Evolutionary conservation across 169 alveolate species (phyloP), one percentile per base, ranked within the genome.

Genomic region (Eimeria sp.): DNA sequence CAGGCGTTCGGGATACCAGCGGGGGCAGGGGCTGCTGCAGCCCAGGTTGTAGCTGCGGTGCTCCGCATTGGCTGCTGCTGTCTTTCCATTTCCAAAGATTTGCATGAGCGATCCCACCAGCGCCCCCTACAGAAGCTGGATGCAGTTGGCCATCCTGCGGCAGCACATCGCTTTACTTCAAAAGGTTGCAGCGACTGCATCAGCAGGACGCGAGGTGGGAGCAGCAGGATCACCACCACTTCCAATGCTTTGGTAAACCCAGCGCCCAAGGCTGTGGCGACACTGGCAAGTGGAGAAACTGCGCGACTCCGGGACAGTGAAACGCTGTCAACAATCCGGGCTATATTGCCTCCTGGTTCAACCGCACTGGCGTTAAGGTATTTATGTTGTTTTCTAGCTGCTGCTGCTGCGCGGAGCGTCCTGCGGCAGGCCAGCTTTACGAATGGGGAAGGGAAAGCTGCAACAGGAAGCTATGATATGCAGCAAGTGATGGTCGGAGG

Each of bases 21-120:
- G 54, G 90, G 77, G 68, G 90, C 90, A 58, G 90, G 90, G 18
- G 90, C 90, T 58, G 72, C 90, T 11, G 90, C 90, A 30, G 90
- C 90, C 40, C 90, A 83, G 77, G 77, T 58, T 16, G 77, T 60
- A 20, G 76, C 76, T 20, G 74, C 90, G 49, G 46, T 83, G 23
- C 49, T 83, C 40, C 90, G 90, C 76, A 83, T 83, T 54, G 74
- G 90, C 74, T 83, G 90, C 58, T 83, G 90, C 90, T 83, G 76
- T 33, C 52, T 83, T 58, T 56, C 77, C 27, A 83, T 83, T 56
- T 83, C 77, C 40, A 58, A 43, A 30, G 90, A 83, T 8, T 14
- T 83, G 58, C 30, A 58, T 9, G 11, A 52, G 49, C 27, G 77
- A 37, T 33, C 90, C 6, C 14, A 54, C 30, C 89, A 49, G 89